Conservation (phyloP, 805 yeast genomes). For the Candida ortonii region DNA sequence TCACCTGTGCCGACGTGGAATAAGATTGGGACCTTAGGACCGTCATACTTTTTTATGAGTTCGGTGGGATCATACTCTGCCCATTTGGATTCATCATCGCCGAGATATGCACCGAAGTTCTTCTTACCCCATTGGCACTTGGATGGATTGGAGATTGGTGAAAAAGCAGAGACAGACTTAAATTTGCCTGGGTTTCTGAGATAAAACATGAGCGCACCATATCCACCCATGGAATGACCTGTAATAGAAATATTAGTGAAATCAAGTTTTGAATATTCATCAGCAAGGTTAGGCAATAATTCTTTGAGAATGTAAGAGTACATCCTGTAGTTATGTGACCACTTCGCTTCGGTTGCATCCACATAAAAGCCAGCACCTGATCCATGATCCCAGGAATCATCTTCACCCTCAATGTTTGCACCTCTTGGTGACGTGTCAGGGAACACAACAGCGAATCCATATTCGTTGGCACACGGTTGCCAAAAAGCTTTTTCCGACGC, state of each 20-base stretch:
- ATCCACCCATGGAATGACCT: conserved; percentile 99
- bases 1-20: conserved; percentile 84
- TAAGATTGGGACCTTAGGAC: conserved; percentile 58
- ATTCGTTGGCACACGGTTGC: conserved; percentile 73
- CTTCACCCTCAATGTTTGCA: conserved; percentile 68
- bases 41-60: conserved; percentile 55
- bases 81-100: conserved; percentile 62
- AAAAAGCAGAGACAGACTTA: conserved; percentile 81
- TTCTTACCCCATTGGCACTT: conserved; percentile 85
- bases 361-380: conserved; percentile 94
- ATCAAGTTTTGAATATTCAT: conserved; percentile 49
- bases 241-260: conserved; percentile 66
- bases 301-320: conserved; percentile 78
- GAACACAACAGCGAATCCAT: conserved; percentile 83
- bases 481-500: conserved; percentile 91
- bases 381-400: conserved; percentile 78
- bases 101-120: conserved; percentile 77
- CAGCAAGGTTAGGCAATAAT: conserved; percentile 51
- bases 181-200: conserved; percentile 69
- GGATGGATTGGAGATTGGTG: conserved; percentile 84
- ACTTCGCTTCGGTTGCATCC: conserved; percentile 75
- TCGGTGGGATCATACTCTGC: conserved; percentile 78
- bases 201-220: conserved; percentile 74
- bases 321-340: conserved; percentile 77
- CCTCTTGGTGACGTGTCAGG: conserved; percentile 98